Percentiles rank a stretch among this genome's conserved stretches.
phyloP scores from a whole-genome alignment of 768 basidiomycete species.

The Rickenella mellea region DNA sequence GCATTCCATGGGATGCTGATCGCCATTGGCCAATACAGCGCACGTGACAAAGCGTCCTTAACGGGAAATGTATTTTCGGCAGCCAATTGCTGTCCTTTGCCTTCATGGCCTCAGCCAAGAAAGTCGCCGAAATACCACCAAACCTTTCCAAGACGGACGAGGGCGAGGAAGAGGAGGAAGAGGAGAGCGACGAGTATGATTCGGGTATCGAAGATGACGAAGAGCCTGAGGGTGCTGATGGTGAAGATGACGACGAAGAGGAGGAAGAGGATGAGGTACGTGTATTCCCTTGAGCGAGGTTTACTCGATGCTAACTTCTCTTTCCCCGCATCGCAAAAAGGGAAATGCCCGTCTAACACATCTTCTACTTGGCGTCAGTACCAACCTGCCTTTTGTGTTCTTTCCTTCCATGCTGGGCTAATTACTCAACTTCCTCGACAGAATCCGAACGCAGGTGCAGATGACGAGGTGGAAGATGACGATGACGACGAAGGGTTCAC shows the following conservation, averaged over 20 bases:
- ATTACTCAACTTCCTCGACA: background rate
- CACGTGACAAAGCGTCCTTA: background rate
- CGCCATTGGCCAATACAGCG: background rate
- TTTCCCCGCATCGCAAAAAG: background rate
- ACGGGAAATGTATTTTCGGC: background rate
- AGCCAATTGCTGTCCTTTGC: background rate
- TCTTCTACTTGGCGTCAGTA: background rate
- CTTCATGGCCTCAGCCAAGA: background rate
- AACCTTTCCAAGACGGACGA: slow-evolving; percentile 15
- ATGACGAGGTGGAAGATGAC: background rate
- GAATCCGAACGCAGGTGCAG: background rate
- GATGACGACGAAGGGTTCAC: background rate
- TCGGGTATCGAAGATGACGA: slow-evolving; percentile 1
- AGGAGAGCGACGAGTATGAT: slow-evolving; percentile 1
- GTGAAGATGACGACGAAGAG: slow-evolving; percentile 3
- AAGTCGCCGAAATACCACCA: background rate
- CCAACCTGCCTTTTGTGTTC: background rate
- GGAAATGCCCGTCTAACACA: background rate
- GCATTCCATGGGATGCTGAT: too few species aligned
- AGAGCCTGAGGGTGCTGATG: background rate
- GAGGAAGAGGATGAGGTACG: background rate
- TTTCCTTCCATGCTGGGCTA: background rate
- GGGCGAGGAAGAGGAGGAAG: slow-evolving; percentile 21
- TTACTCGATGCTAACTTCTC: background rate
- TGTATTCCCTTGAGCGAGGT: background rate